Conservation (phyloP, 371 early-diverging fungal species). For the Blakeslea trispora region DNA sequence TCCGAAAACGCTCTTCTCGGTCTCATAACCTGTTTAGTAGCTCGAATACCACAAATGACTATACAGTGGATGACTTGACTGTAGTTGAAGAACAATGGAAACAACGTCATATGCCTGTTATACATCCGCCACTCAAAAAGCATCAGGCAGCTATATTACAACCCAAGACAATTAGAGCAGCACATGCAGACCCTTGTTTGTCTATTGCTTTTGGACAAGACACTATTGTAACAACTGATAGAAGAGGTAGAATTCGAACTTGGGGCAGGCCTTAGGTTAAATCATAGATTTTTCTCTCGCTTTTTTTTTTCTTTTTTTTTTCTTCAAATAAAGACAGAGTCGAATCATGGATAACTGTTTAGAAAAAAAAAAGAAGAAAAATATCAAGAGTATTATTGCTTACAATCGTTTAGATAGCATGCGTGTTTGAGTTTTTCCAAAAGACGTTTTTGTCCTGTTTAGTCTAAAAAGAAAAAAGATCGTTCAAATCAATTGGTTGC, state of each 20-base stretch:
- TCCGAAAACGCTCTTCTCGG: conserved; percentile 17
- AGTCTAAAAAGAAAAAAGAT: too few relatives aligned
- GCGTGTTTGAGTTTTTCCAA: too few relatives aligned
- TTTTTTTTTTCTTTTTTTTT: too few relatives aligned
- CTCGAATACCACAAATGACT: neutral
- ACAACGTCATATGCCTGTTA: conserved; percentile 23
- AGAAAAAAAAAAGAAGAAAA: too few relatives aligned
- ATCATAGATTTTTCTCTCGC: neutral
- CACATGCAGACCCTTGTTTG: conserved; percentile 74
- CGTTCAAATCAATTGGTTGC: too few relatives aligned
- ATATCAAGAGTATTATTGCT: too few relatives aligned
- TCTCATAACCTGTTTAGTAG: conserved; percentile 6
- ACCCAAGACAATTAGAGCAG: conserved; percentile 68
- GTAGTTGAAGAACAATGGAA: conserved; percentile 6
- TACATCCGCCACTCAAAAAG: conserved; percentile 72
- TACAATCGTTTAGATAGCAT: too few relatives aligned
- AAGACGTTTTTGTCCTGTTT: too few relatives aligned
- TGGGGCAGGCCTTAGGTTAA: conserved; percentile 60
- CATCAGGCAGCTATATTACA: conserved; percentile 78
- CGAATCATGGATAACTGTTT: too few relatives aligned
- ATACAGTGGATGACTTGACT: conserved; percentile 7
- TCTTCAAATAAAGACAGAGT: too few relatives aligned
- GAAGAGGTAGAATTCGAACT: conserved; percentile 76
- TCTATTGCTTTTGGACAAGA: conserved; percentile 50
- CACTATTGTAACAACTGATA: conserved; percentile 80